These are phyloP conservation scores for Populus tomentosa DNA, from an alignment of 441 rosid species.

Conservation along the genomic window DNA sequence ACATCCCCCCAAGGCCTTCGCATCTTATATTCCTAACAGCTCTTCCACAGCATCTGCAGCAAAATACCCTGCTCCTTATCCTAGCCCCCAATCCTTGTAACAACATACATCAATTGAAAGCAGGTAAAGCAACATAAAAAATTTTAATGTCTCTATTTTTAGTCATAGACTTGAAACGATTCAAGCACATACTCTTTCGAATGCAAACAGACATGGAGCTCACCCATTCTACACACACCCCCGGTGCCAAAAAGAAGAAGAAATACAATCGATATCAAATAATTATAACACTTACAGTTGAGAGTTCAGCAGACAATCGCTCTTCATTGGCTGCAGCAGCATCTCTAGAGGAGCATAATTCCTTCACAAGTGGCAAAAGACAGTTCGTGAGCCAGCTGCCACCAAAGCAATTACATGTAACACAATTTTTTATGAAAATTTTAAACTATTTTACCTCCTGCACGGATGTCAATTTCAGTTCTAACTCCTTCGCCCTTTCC, in stretches of 20 bases:
- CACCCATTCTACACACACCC: no score
- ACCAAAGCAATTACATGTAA: slow-evolving; percentile 11
- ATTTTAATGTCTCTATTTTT: no score
- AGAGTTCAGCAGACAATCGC: slow-evolving; percentile 63
- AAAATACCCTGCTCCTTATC: no score
- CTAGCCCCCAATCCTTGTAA: no score
- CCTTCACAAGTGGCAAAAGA: slow-evolving; percentile 42
- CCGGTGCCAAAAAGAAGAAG: neutral
- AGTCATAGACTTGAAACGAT: no score
- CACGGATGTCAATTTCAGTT: slow-evolving; percentile 42
- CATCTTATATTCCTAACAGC: no score
- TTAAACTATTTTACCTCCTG: slow-evolving; percentile 52
- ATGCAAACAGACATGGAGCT: neutral
- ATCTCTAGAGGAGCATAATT: slow-evolving; percentile 62
- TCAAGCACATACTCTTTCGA: no score
- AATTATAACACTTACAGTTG: slow-evolving; percentile 54
- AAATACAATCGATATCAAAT: neutral
- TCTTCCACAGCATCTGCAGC: no score
- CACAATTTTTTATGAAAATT: neutral
- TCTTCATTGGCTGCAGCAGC: slow-evolving; percentile 69
- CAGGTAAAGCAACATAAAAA: no score
- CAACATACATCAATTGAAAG: no score
- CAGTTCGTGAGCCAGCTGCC: slow-evolving; percentile 11
- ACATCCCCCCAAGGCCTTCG: no score
- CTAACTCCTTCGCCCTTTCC: slow-evolving; percentile 78